Conservation (phyloP, 73 alveolate species). For the Paramecium octaurelia region DNA sequence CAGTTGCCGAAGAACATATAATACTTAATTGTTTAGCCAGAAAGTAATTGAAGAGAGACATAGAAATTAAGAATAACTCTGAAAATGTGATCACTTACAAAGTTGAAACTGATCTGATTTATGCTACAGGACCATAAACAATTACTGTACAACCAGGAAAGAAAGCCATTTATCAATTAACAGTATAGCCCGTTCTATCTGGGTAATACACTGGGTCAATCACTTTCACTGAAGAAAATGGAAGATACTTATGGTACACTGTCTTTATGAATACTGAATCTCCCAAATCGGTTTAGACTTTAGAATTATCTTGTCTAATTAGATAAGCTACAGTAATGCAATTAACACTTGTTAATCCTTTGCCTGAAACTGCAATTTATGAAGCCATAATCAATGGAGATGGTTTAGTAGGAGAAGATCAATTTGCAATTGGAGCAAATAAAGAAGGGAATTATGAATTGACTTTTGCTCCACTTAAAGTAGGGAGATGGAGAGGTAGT, state of each 20-base stretch:
- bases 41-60: constrained; percentile 79
- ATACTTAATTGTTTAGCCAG: constrained; percentile 91
- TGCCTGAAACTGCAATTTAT: constrained; percentile 81
- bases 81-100: constrained; percentile 83
- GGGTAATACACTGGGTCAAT: constrained; percentile 96
- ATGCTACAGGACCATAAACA: constrained; percentile 88
- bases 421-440: constrained; percentile 81
- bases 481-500: constrained; percentile 92
- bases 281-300: constrained; percentile 85
- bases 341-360: constrained; percentile 88
- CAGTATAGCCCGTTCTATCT: constrained; percentile 90
- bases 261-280: constrained; percentile 76
- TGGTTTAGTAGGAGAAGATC: constrained; percentile 89
- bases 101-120: constrained; percentile 94
- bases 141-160: constrained; percentile 57
- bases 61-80: constrained; percentile 82
- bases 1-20: constrained; percentile 96
- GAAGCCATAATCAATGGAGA: constrained; percentile 93
- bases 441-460: constrained; percentile 83
- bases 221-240: constrained; percentile 91
- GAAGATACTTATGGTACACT: constrained; percentile 91
- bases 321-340: constrained; percentile 91
- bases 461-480: constrained; percentile 90
- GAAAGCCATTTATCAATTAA: constrained; percentile 48
- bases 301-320: constrained; percentile 83